phyloP scores from a whole-genome alignment of 164 flowering plant species.

The Magnolia changhungtana region DNA sequence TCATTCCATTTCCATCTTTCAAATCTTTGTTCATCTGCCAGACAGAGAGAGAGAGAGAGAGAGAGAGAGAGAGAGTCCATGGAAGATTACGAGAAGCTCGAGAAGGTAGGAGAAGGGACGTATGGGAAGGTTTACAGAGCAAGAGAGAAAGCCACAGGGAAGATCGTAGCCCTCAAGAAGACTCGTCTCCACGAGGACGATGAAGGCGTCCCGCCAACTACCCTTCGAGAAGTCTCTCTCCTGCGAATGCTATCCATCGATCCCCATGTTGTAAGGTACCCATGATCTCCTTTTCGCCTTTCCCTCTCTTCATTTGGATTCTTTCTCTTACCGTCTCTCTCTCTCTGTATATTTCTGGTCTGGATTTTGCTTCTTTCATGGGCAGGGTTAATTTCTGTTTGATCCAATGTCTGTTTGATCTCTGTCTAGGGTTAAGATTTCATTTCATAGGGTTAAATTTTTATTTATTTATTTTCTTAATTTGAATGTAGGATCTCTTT shows the following conservation, averaged over 20 bases:
- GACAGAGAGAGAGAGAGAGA: neutral
- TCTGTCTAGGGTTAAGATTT: too few relatives aligned
- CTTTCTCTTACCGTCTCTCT: neutral
- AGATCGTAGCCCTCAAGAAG: constrained; percentile 95
- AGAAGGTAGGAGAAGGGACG: constrained; percentile 97
- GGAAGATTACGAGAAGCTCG: constrained; percentile 92
- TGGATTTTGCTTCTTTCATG: neutral
- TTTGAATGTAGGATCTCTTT: too few relatives aligned
- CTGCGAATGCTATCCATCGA: constrained; percentile 83
- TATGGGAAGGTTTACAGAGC: constrained; percentile 96
- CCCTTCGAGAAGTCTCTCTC: constrained; percentile 87
- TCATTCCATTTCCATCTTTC: neutral
- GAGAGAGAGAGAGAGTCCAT: constrained; percentile 29
- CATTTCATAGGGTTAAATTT: too few relatives aligned
- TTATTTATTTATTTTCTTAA: too few relatives aligned
- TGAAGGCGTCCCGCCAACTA: constrained; percentile 92
- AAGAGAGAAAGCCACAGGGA: constrained; percentile 72
- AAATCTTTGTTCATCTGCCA: neutral
- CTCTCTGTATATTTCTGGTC: neutral
- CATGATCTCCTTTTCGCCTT: neutral
- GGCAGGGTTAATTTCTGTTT: neutral
- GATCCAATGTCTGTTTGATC: neutral
- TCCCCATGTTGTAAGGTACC: constrained; percentile 79
- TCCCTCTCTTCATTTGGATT: neutral
- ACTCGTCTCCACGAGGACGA: constrained; percentile 88